These are phyloP conservation scores for Dactylellina drechsleri DNA, from an alignment of 2,329 filamentous ascomycete genomes.

Conservation along the genomic window DNA sequence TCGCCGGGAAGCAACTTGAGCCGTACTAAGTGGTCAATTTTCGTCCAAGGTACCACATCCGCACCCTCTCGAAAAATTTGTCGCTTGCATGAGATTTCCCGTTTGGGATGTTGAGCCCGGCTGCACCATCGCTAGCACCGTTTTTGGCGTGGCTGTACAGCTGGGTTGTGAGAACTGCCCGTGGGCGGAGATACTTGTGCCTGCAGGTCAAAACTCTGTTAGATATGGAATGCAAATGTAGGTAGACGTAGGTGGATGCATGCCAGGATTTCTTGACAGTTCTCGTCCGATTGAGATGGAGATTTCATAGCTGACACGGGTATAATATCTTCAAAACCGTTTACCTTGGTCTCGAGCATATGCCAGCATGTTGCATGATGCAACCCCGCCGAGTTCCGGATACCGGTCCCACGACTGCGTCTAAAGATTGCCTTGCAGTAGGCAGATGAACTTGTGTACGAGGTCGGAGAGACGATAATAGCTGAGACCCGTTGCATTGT, in stretches of 20 bases:
- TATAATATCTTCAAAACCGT: constrained; percentile 3
- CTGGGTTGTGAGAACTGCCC: constrained; percentile 35
- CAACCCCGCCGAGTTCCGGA: constrained; percentile 37
- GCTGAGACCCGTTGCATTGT: constrained; percentile 46
- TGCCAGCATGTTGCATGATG: constrained; percentile 12
- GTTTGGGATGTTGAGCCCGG: constrained; percentile 53
- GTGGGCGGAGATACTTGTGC: constrained; percentile 29
- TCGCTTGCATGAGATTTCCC: constrained; percentile 55
- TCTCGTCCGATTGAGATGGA: constrained; percentile 12
- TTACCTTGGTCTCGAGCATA: too few species aligned
- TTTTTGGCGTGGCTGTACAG: constrained; percentile 54
- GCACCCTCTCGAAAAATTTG: constrained; percentile 35
- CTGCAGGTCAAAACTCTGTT: constrained; percentile 32
- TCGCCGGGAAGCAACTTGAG: constrained; percentile 47
- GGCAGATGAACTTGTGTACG: constrained; percentile 4
- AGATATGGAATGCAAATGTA: constrained; percentile 27
- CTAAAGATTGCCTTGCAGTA: constrained; percentile 16
- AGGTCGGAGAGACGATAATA: constrained; percentile 6
- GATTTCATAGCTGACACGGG: constrained; percentile 41
- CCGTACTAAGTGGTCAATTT: constrained; percentile 47
- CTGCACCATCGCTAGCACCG: constrained; percentile 52
- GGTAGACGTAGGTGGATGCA: constrained; percentile 20
- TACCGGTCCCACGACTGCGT: constrained; percentile 24
- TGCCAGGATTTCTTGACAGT: constrained; percentile 16
- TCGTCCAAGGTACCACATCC: constrained; percentile 51